These are phyloP conservation scores for Kluyveromyces nonfermentans DNA, from an alignment of 805 yeast species.

Conservation along the genomic window DNA sequence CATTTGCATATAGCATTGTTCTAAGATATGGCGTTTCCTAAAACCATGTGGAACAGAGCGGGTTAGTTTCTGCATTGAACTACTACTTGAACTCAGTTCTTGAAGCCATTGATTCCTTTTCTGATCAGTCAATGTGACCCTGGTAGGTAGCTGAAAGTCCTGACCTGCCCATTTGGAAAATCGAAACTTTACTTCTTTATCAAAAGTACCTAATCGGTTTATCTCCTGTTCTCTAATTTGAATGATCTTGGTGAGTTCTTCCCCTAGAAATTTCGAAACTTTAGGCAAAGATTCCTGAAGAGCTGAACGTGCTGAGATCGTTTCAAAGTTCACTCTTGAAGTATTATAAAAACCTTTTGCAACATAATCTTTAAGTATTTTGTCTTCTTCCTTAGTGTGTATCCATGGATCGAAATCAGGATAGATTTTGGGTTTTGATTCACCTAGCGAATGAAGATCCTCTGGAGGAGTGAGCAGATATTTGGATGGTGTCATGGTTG, in stretches of 20 bases:
- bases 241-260: slow-evolving; percentile 21
- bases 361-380: slow-evolving; percentile 23
- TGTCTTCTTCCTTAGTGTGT: slow-evolving; percentile 25
- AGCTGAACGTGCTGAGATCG: slow-evolving; percentile 30
- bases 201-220: slow-evolving; percentile 18
- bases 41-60: slow-evolving; percentile 88
- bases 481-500: slow-evolving; percentile 17
- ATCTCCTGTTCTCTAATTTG: slow-evolving; percentile 25
- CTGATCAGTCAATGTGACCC: slow-evolving; percentile 84
- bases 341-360: slow-evolving; percentile 28
- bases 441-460: slow-evolving; percentile 23
- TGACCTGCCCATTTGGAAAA: slow-evolving; percentile 24
- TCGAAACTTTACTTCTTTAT: slow-evolving; percentile 5
- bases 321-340: slow-evolving; percentile 28
- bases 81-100: slow-evolving; percentile 59
- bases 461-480: slow-evolving; percentile 27
- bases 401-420: slow-evolving; percentile 31
- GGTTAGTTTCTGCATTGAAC: slow-evolving; percentile 60
- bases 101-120: slow-evolving; percentile 79
- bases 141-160: slow-evolving; percentile 25
- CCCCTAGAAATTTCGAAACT: slow-evolving; percentile 22
- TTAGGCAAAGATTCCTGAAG: slow-evolving; percentile 26
- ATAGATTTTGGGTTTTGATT: slow-evolving; percentile 10
- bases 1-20: slow-evolving; percentile 54
- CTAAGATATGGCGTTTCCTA: slow-evolving; percentile 60